Evolutionary conservation across 73 alveolate species (phyloP), one percentile per base, ranked within the genome.

Genomic region (Urostyla sp.): DNA sequence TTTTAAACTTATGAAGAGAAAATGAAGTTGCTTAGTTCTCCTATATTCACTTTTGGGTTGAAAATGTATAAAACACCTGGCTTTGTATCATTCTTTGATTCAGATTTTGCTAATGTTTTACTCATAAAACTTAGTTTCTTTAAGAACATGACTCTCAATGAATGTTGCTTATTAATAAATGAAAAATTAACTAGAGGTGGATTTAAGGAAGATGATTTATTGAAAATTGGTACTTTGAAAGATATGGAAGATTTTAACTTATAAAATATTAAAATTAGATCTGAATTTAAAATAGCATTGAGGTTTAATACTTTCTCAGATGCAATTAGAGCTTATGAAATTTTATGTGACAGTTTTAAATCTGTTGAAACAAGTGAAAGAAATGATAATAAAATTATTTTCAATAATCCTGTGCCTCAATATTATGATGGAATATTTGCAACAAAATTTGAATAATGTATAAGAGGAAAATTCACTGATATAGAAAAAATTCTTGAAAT

Each of bases 401-500:
- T 72, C 35, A 37, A 48, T 7, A 58, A 74, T 21, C 89, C 89
- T 0, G 8, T 59, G 10, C 82, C 93, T 1, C 46, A 40, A 21
- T 85, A 57, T 43, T 85, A 85, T 66, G 93, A 85, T 76, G 93
- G 89, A 20, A 75, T 40, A 40, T 66, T 85, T 45, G 79, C 93
- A 0, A 85, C 93, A 6, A 23, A 52, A 0, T 85, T 85, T 45
- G 93, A 85, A 40, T 55, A 74, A 11, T 84, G 89, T 32, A 85
- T 85, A 27, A 75, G 66, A 54, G 87, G 59, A 6, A 85, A 85
- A 26, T 85, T 85, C 63, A 79, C 60, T 13, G 85, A 81, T 1
- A 34, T 85, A 28, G 46, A 34, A 27, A 32, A 30, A 0, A 83
- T 83, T 16, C 53, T 23, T 28, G 85, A 83, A 23, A 67, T 83